Percentiles rank a stretch among this genome's conserved stretches.
phyloP scores from a whole-genome alignment of 495 filamentous ascomycete species.

The Amniculicola lignicola region DNA sequence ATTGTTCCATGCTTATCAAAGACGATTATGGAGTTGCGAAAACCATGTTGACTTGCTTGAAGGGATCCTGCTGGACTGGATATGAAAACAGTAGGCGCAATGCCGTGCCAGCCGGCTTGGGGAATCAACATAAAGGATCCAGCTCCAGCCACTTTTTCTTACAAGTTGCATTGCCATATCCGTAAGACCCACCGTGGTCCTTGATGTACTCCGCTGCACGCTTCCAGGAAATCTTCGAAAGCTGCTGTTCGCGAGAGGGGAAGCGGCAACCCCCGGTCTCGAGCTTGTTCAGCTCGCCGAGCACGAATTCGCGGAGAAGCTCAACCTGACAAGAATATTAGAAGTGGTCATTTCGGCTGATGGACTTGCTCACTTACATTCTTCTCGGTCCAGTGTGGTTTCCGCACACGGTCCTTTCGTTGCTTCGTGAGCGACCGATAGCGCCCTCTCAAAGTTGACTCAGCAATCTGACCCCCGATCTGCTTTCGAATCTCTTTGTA shows the following conservation, averaged over 20 bases:
- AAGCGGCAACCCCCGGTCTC: constrained; percentile 14
- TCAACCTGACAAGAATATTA: constrained; percentile 26
- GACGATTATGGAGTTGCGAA: too few species aligned
- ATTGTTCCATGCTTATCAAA: too few species aligned
- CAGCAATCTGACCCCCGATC: constrained; percentile 70
- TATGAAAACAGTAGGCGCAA: too few species aligned
- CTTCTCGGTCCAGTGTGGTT: constrained; percentile 68
- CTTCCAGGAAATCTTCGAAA: constrained; percentile 73
- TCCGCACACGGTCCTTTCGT: constrained; percentile 69
- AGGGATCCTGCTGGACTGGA: too few species aligned
- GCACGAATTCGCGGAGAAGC: constrained; percentile 12
- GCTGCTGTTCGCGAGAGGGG: constrained; percentile 21
- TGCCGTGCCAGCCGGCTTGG: too few species aligned
- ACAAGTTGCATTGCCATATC: constrained; percentile 82
- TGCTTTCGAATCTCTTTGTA: constrained; percentile 73
- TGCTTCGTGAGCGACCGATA: constrained; percentile 75
- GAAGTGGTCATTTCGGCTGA: background rate
- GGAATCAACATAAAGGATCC: too few species aligned
- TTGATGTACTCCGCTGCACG: constrained; percentile 70
- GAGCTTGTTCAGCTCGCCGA: constrained; percentile 12
- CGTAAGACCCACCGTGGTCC: constrained; percentile 70
- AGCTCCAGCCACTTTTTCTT: constrained; percentile 68
- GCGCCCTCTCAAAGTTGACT: constrained; percentile 81
- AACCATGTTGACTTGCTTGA: too few species aligned
- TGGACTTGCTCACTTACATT: constrained; percentile 62